Evolutionary conservation across 768 basidiomycete species (phyloP).

Genomic region (Podaxis sp.): DNA sequence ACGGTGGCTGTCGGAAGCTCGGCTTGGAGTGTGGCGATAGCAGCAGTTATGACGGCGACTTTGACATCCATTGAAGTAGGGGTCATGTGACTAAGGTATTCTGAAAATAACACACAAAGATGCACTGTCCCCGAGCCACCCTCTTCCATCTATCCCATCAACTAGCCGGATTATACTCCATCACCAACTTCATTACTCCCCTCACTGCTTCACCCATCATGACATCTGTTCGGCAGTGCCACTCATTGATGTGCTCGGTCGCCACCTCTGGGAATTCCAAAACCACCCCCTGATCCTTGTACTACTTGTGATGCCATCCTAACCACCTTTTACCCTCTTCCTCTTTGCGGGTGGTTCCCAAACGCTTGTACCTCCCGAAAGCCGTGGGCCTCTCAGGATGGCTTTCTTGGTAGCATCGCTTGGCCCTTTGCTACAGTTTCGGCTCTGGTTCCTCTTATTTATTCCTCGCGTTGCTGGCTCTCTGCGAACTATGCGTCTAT

Average conservation of each 20-base stretch:
- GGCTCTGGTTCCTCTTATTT: neutral
- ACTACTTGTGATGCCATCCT: slow-evolving; percentile 4
- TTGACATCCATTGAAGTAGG: neutral
- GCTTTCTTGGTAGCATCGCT: neutral
- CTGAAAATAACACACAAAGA: neutral
- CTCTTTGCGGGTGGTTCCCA: slow-evolving; percentile 6
- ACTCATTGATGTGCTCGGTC: neutral
- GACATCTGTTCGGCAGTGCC: neutral
- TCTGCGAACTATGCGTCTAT: neutral
- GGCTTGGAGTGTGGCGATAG: neutral
- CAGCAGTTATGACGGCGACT: neutral
- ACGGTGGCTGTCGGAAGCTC: neutral
- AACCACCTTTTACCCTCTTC: neutral
- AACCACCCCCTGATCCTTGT: too few species aligned
- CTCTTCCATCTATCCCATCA: neutral
- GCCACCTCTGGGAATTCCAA: neutral
- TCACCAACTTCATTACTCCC: neutral
- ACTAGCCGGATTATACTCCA: neutral
- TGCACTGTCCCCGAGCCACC: too few species aligned
- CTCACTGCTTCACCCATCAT: neutral
- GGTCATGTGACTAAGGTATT: neutral
- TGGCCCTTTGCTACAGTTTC: neutral
- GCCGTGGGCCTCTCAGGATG: neutral
- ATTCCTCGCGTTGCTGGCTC: slow-evolving; percentile 11
- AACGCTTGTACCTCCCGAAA: neutral